Evolutionary conservation across 768 basidiomycete genomes (phyloP).

Genomic region (Phanerodontia chrysosporium): DNA sequence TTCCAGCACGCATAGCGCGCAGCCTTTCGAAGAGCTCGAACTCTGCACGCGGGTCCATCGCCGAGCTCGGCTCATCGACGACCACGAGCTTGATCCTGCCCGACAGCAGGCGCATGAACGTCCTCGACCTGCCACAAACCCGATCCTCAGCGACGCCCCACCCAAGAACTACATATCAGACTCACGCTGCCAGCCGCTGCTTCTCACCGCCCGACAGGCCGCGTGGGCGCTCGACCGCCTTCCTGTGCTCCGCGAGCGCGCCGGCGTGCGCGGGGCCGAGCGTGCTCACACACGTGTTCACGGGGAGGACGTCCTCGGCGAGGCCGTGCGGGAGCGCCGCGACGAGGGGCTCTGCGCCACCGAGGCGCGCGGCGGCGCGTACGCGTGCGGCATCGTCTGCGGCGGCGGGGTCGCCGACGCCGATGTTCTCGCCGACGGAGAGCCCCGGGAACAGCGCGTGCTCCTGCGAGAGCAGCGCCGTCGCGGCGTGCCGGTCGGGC

Average conservation of each 20-base stretch:
- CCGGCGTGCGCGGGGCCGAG: not conserved
- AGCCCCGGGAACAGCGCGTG: constrained; percentile 32
- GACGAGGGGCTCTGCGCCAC: constrained; percentile 4
- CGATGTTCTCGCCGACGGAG: constrained; percentile 37
- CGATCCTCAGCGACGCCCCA: not conserved
- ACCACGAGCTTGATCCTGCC: constrained; percentile 42
- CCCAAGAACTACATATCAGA: too few relatives aligned
- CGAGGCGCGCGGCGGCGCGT: constrained; percentile 16
- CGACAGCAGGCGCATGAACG: constrained; percentile 36
- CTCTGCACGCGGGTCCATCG: constrained; percentile 53
- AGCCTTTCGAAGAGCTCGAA: constrained; percentile 41
- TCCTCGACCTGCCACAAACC: constrained; percentile 24
- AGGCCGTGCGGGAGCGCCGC: not conserved
- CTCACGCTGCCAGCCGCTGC: constrained; percentile 19
- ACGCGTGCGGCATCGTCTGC: constrained; percentile 17
- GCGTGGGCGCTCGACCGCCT: constrained; percentile 1
- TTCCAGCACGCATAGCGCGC: constrained; percentile 34
- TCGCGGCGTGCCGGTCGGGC: constrained; percentile 31
- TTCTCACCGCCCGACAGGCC: constrained; percentile 21
- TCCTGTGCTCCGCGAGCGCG: not conserved
- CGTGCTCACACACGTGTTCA: not conserved
- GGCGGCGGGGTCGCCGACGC: constrained; percentile 27
- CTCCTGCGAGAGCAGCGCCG: constrained; percentile 40
- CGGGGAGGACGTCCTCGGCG: not conserved
- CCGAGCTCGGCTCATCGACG: constrained; percentile 57